Conservation (phyloP, 208 protist species). For the Leishmania turanica region DNA sequence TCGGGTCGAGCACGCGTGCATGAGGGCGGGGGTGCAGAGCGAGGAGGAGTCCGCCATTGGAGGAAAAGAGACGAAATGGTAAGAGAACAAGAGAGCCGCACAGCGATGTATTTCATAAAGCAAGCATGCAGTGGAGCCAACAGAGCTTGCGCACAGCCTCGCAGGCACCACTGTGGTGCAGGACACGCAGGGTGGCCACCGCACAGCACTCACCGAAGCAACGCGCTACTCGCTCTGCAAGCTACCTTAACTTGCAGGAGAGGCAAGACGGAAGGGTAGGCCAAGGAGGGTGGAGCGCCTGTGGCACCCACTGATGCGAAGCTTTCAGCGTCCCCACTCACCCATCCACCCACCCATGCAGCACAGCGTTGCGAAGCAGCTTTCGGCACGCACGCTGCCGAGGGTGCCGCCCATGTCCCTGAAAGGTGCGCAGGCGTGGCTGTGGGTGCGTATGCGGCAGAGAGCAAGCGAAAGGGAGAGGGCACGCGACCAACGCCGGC, state of each 20-base stretch:
- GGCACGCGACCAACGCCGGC: not conserved
- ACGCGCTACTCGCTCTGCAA: not conserved
- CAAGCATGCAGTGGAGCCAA: not conserved
- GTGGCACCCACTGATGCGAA: not conserved
- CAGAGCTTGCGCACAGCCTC: slow-evolving; percentile 4
- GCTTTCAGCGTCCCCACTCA: not conserved
- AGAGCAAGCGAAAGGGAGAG: not conserved
- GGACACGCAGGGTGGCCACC: not conserved
- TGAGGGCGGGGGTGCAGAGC: not conserved
- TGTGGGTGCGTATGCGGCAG: not conserved
- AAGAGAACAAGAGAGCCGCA: not conserved
- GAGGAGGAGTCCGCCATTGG: not conserved
- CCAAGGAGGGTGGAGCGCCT: not conserved
- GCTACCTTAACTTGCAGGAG: not conserved
- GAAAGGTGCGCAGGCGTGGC: not conserved
- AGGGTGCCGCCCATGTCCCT: no score
- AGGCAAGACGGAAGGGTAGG: not conserved
- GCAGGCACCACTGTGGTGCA: not conserved
- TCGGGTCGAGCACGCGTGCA: not conserved
- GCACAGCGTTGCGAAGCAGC: not conserved
- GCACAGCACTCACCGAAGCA: not conserved
- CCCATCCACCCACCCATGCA: not conserved
- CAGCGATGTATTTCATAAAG: not conserved
- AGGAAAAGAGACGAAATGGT: not conserved
- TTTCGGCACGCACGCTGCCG: not conserved